phyloP scores from a whole-genome alignment of 164 flowering plant species.

The Magnolia officinalis region DNA sequence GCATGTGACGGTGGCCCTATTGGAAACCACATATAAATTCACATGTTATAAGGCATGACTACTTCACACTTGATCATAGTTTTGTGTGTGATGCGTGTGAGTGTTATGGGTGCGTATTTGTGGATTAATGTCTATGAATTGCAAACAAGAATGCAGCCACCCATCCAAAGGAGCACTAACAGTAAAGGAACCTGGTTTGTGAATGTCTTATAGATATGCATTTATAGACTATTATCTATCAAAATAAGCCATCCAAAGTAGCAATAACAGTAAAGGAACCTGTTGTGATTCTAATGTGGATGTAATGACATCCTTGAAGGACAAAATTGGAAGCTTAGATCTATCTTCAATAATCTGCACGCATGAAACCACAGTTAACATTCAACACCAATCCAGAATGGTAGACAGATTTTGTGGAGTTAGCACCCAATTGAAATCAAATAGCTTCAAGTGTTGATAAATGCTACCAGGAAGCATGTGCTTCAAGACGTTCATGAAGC shows the following conservation, averaged over 20 bases:
- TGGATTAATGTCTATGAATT: neutral
- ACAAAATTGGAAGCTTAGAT: slow-evolving; percentile 80
- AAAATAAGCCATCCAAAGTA: neutral
- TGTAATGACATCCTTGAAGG: slow-evolving; percentile 65
- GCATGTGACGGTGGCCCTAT: too few relatives aligned
- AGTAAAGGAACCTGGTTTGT: slow-evolving; percentile 61
- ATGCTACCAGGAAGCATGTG: neutral
- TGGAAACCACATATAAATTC: too few relatives aligned
- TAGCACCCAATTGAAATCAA: neutral
- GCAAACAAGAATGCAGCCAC: neutral
- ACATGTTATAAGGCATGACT: too few relatives aligned
- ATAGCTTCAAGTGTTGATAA: neutral
- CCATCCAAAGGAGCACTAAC: neutral
- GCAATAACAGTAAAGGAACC: slow-evolving; percentile 34
- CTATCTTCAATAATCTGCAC: slow-evolving; percentile 61
- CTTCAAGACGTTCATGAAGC: neutral
- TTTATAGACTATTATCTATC: neutral
- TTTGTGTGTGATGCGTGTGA: too few relatives aligned
- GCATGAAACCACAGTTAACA: slow-evolving; percentile 1
- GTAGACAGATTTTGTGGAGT: neutral
- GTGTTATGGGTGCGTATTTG: too few relatives aligned
- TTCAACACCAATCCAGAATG: neutral
- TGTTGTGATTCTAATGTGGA: slow-evolving; percentile 70
- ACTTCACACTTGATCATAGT: too few relatives aligned
- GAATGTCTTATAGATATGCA: too few relatives aligned